A percentile compares a stretch with the other conserved stretches of the same genome.
Evolutionary conservation across 768 basidiomycete genomes (phyloP).

Genomic region (Boletus vinaceobasis): DNA sequence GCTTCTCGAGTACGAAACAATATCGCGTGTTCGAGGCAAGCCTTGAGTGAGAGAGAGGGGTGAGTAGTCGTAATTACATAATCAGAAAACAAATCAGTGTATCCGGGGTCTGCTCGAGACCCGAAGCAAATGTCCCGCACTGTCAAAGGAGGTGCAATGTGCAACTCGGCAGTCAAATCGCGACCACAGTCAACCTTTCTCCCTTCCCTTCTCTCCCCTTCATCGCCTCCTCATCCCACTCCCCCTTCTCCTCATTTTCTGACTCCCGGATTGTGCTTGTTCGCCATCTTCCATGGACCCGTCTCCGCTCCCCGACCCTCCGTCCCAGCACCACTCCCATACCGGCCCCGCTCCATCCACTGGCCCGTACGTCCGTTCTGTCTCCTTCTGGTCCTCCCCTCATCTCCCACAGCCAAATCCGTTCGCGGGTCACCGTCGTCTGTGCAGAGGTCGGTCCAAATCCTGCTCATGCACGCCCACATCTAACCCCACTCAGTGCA

Average conservation of each 20-base stretch:
- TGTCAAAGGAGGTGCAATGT: slow-evolving; percentile 19
- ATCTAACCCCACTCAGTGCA: slow-evolving; percentile 52
- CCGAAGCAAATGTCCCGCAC: slow-evolving; percentile 11
- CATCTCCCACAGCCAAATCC: slow-evolving; percentile 50
- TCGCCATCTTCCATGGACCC: slow-evolving; percentile 14
- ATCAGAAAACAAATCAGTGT: slow-evolving; percentile 4
- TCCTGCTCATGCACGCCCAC: not conserved
- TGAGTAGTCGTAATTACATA: slow-evolving; percentile 1
- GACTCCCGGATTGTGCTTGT: not conserved
- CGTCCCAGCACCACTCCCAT: slow-evolving; percentile 18
- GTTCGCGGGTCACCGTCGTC: slow-evolving; percentile 75
- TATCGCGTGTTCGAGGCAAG: slow-evolving; percentile 8
- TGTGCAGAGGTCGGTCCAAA: slow-evolving; percentile 66
- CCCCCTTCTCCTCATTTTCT: not conserved
- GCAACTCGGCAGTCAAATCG: slow-evolving; percentile 13
- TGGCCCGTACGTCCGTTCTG: slow-evolving; percentile 31
- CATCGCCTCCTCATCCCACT: no score
- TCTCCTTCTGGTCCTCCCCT: slow-evolving; percentile 1
- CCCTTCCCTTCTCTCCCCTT: not conserved
- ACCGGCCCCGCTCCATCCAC: slow-evolving; percentile 14
- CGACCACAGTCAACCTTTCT: not conserved
- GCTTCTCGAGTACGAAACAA: slow-evolving; percentile 3
- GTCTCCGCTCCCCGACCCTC: slow-evolving; percentile 13
- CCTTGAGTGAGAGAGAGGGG: not conserved
- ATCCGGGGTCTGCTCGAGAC: slow-evolving; percentile 22